Percentiles rank a stretch among this genome's conserved stretches.
Evolutionary conservation across 2,329 filamentous ascomycete species (phyloP).

Genomic region (Elsinoe perseae): DNA sequence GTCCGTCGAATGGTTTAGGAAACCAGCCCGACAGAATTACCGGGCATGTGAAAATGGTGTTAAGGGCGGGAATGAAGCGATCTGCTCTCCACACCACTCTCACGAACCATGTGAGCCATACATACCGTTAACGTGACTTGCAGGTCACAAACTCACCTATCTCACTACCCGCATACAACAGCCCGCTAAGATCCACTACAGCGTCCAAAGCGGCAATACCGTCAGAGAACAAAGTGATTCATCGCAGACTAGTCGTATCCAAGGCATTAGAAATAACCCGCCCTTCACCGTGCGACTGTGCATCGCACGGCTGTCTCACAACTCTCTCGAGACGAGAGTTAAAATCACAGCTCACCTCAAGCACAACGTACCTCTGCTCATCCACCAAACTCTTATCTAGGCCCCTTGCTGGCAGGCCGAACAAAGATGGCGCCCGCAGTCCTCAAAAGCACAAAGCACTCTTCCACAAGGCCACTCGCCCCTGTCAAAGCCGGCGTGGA

Average conservation of each 20-base stretch:
- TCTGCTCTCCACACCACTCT: not conserved
- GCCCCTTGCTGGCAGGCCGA: not conserved
- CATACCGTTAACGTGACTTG: not conserved
- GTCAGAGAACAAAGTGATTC: no score
- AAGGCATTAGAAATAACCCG: no score
- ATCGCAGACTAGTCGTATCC: no score
- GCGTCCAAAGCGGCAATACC: no score
- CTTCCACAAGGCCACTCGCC: not conserved
- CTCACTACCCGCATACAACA: no score
- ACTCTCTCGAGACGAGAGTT: not conserved
- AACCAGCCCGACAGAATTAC: not conserved
- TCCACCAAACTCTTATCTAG: not conserved
- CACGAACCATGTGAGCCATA: not conserved
- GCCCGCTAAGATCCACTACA: no score
- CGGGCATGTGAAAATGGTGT: slow-evolving; percentile 7
- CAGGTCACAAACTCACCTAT: no score
- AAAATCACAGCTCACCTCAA: no score
- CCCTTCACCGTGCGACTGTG: no score
- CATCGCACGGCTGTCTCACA: not conserved
- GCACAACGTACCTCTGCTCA: not conserved
- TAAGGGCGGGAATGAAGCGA: not conserved
- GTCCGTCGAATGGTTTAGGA: no score
- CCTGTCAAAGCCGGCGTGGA: not conserved
- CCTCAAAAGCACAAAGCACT: not conserved
- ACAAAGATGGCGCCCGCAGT: not conserved